Conservation (phyloP, 2,329 filamentous ascomycete species). For the Amauroascus verrucosus region DNA sequence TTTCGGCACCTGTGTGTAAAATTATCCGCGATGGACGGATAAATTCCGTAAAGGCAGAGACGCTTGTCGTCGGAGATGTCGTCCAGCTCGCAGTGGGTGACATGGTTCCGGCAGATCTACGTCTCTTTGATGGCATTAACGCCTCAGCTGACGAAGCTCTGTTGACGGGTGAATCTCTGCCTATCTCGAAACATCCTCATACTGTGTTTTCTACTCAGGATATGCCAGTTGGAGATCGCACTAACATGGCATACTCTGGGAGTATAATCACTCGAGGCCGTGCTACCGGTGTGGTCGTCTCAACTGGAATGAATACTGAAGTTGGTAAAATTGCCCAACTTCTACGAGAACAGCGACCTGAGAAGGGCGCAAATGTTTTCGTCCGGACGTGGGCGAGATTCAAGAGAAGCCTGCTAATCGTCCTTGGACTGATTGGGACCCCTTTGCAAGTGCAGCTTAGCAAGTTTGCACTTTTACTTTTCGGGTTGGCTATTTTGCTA, state of each 20-base stretch:
- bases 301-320: constrained; percentile 53
- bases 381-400: constrained; percentile 35
- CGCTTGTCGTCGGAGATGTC: constrained; percentile 50
- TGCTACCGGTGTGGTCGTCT: constrained; percentile 50
- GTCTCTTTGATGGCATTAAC: constrained; percentile 48
- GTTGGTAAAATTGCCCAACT: constrained; percentile 51
- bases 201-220: constrained; percentile 35
- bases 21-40: constrained; percentile 43
- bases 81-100: constrained; percentile 43
- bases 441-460: constrained; percentile 56
- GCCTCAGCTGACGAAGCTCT: constrained; percentile 52
- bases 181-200: constrained; percentile 45
- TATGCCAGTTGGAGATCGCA: constrained; percentile 49
- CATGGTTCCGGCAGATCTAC: constrained; percentile 42
- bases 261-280: constrained; percentile 53
- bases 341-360: constrained; percentile 46
- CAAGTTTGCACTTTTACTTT: constrained; percentile 52
- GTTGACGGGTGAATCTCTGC: constrained; percentile 53
- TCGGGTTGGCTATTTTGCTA: constrained; percentile 51
- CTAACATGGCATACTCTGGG: constrained; percentile 52
- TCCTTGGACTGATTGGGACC: constrained; percentile 45
- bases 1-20: constrained; percentile 42
- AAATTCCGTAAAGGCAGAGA: constrained; percentile 43
- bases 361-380: constrained; percentile 35
- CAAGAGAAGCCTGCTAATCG: constrained; percentile 32